Percentiles rank a stretch among this genome's conserved stretches.
phyloP scores from a whole-genome alignment of 2,329 filamentous ascomycete genomes.

The Clarireedia paspali region DNA sequence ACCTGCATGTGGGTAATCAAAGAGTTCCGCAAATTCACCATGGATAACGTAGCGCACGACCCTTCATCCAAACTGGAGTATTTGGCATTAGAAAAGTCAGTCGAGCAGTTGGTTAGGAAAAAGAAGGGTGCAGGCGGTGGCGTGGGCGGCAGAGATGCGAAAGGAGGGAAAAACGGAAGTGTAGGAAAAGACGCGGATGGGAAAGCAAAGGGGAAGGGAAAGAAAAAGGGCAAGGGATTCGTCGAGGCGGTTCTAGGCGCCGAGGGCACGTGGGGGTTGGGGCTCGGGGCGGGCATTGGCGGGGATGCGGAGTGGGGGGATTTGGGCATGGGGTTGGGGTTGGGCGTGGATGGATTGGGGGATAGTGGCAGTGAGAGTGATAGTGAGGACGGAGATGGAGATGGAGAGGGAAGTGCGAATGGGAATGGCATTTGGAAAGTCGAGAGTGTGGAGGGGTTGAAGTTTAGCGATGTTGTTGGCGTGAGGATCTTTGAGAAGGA shows the following conservation, averaged over 20 bases:
- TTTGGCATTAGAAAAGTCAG: constrained; percentile 44
- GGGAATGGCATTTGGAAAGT: background rate
- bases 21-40: constrained; percentile 50
- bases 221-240: constrained; percentile 16
- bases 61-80: constrained; percentile 50
- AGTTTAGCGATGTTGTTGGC: constrained; percentile 39
- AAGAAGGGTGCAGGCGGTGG: too few relatives aligned
- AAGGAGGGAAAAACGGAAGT: constrained; percentile 13
- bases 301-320: constrained; percentile 27
- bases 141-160: background rate
- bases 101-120: constrained; percentile 36
- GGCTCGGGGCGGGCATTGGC: background rate
- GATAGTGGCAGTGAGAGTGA: background rate
- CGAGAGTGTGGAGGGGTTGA: constrained; percentile 31
- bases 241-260: background rate
- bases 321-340: constrained; percentile 18
- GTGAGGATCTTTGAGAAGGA: constrained; percentile 54
- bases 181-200: constrained; percentile 21
- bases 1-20: constrained; percentile 48
- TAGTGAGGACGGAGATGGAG: background rate
- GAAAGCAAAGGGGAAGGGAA: constrained; percentile 28
- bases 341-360: background rate
- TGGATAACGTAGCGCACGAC: constrained; percentile 50
- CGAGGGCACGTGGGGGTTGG: background rate
- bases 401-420: background rate